Evolutionary conservation across 2,329 filamentous ascomycete genomes (phyloP), one percentile per base, ranked within the genome.

Genomic region (Diaporthe sp.): DNA sequence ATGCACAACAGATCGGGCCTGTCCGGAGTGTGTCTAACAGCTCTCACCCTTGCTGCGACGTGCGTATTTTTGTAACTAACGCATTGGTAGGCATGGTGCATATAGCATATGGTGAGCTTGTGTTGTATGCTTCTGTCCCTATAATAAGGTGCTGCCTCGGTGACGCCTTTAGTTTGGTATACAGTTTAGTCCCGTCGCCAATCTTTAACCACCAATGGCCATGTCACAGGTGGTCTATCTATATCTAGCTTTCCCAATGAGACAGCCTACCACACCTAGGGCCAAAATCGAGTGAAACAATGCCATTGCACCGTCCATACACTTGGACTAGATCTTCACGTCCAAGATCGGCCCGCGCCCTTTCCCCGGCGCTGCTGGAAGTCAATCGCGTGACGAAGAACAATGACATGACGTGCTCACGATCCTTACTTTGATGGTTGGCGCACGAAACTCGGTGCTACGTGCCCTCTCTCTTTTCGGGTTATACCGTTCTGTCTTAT

Each of bases 401-500:
- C 65, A 39, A 37, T 25, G 49, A 55, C 4, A 55, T 53, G 22
- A 8, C 25, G 3, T 31, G 53, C 25, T 22, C 65, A 55, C 34
- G 34, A 55, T 28, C n/a, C 15, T 13, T 68, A 10, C 7, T 61
- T 42, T 25, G 65, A 39, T 49, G 28, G 31, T 49, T 37, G 17
- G 49, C 65, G 65, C 34, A 55, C 49, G 31, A 37, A 68, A 31
- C 25, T 55, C 49, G 34, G 65, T 55, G 65, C 46, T 55, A 55
- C 65, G 15, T 53, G 44, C 49, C 25, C 39, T 44, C 22, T 4
- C 42, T 31, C 46, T 17, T 55, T 31, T 70, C 34, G 34, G 49
- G 65, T 55, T 55, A 55, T 70, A 70, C 65, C 49, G 17, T 19
- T 49, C 46, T 70, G 65, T 70, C 65, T 70, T 70, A 55, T 70